Evolutionary conservation across 2,329 filamentous ascomycete genomes (phyloP).

Genomic region (Rhynchosporium secalis): DNA sequence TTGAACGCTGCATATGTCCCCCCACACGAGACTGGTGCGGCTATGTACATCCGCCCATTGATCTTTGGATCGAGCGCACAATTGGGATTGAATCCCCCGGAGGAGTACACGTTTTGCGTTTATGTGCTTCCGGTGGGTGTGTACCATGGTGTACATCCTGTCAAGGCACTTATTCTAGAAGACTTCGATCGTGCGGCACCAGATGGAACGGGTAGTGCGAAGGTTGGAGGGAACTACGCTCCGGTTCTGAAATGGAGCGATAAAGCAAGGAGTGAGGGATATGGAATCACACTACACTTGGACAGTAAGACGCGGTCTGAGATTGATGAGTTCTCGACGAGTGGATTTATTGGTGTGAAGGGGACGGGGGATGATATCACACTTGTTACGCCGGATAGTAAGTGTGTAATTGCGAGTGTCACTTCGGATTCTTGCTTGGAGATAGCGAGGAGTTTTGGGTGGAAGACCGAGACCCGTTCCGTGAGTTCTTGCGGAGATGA

Average conservation of each 20-base stretch:
- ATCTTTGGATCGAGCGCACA: conserved; percentile 87
- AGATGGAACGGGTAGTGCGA: conserved; percentile 85
- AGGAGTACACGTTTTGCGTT: conserved; percentile 89
- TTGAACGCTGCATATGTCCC: conserved; percentile 91
- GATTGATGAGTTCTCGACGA: conserved; percentile 95
- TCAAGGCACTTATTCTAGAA: conserved; percentile 85
- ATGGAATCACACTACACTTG: conserved; percentile 90
- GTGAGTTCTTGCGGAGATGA: conserved; percentile 46
- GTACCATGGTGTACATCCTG: conserved; percentile 86
- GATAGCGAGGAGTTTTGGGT: conserved; percentile 77
- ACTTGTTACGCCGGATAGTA: conserved; percentile 82
- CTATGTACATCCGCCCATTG: conserved; percentile 89
- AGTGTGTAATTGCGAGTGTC: conserved; percentile 83
- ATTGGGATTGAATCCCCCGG: conserved; percentile 80
- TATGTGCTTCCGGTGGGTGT: conserved; percentile 91
- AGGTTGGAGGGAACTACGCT: conserved; percentile 94
- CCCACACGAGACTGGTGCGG: conserved; percentile 82
- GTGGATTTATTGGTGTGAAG: conserved; percentile 83
- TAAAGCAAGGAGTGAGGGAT: conserved; percentile 74
- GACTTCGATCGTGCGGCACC: conserved; percentile 94
- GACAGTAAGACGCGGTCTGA: conserved; percentile 82
- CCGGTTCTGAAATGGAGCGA: conserved; percentile 88
- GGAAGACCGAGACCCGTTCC: conserved; percentile 75
- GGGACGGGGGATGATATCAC: conserved; percentile 45
- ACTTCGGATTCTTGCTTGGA: conserved; percentile 77